Evolutionary conservation across 1,284 basidiomycete species (phyloP), one percentile per base, ranked within the genome.

Genomic region (Caloboletus inedulis): DNA sequence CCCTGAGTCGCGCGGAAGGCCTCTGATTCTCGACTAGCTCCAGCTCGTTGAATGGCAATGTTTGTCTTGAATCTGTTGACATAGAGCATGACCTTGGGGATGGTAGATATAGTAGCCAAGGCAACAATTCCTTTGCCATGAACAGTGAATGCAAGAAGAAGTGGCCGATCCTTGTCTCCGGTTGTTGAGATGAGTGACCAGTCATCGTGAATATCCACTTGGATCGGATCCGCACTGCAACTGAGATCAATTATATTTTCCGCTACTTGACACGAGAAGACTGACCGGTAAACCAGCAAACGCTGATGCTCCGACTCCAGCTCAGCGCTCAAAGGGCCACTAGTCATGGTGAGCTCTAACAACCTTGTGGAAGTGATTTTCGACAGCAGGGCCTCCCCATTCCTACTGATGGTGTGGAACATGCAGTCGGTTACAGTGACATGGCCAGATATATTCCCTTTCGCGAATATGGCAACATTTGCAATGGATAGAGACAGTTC

Each of bases 271-370:
- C 19, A 37, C 18, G 4, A 47, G 18, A 34, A 29, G 36, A 74
- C 82, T 63, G 59, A 92, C 88, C 86, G 81, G 68, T 94, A 92
- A 52, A 88, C 81, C 27, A 94, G 71, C 30, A 94, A 72, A 58
- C 81, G 82, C 59, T 88, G 84, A 62, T 86, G 84, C 54, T 91
- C 90, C 13, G 91, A 88, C 63, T 89, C 85, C 23, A 94, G 70
- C 30, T 79, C 78, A 12, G 82, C 78, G 47, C 82, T 75, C 55
- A 94, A 66, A 33, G 84, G 76, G 4, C 89, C 91, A 58, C 84
- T 91, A 4, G 85, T 87, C 74, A 95, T 81, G 12, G 77, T 77
- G 47, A 95, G 75, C 57, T 89, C 83, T 46, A 95, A 70, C 75
- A 92, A 81, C 35, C 79, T 79, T 49, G 63, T 74, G 40, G 66